phyloP scores from a whole-genome alignment of 352 stramenopile genomes.

The Globisporangium middletonii region DNA sequence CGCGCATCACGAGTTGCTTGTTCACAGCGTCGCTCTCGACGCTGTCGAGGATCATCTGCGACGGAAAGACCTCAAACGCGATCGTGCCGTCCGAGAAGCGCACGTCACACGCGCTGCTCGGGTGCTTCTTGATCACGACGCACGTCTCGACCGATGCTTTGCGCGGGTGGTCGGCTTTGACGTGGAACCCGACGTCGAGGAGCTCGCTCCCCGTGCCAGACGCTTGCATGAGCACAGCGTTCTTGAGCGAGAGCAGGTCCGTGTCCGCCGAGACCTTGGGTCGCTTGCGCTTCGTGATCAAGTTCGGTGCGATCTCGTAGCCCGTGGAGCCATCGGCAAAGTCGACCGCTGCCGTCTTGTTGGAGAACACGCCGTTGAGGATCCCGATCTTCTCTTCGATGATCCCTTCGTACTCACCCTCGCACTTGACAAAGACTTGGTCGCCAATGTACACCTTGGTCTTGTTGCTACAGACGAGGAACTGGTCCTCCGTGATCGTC shows the following conservation, averaged over 20 bases:
- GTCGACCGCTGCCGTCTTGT: constrained; percentile 63
- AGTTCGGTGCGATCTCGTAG: constrained; percentile 47
- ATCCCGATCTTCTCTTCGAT: constrained; percentile 62
- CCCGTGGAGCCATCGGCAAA: constrained; percentile 72
- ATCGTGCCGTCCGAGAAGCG: constrained; percentile 77
- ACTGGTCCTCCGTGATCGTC: constrained; percentile 69
- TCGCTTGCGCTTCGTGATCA: constrained; percentile 58
- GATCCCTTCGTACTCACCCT: constrained; percentile 40
- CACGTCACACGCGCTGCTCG: constrained; percentile 55
- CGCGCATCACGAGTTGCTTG: constrained; percentile 11
- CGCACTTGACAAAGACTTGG: constrained; percentile 64
- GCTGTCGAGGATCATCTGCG: constrained; percentile 70
- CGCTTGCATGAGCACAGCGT: constrained; percentile 68
- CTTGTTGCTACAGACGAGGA: constrained; percentile 52
- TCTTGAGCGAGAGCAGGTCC: constrained; percentile 66
- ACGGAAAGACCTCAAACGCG: constrained; percentile 67
- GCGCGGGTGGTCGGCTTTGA: constrained; percentile 63
- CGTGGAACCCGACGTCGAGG: constrained; percentile 66
- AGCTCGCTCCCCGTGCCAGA: constrained; percentile 14
- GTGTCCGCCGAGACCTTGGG: constrained; percentile 30
- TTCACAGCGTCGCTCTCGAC: constrained; percentile 11
- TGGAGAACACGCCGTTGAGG: constrained; percentile 74
- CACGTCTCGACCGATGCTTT: constrained; percentile 58
- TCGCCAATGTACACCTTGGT: constrained; percentile 72
- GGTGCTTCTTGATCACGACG: constrained; percentile 60